A percentile compares a stretch with the other conserved stretches of the same genome.
phyloP scores from a whole-genome alignment of 208 protist species.

The Plasmodiophora brassicae region DNA sequence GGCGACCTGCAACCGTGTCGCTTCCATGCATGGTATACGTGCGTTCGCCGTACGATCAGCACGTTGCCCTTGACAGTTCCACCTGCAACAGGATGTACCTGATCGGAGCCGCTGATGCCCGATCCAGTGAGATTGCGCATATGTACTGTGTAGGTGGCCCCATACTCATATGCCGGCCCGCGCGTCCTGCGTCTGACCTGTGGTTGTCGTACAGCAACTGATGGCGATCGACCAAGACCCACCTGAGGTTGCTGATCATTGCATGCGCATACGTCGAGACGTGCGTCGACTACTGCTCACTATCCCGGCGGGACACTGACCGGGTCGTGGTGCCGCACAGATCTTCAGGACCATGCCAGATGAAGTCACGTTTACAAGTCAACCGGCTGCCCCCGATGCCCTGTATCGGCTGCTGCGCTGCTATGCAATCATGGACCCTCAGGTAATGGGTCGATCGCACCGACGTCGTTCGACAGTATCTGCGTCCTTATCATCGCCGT shows the following conservation, averaged over 20 bases:
- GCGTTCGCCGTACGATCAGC: background rate
- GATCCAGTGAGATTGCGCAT: background rate
- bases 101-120: background rate
- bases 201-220: slow-evolving; percentile 18
- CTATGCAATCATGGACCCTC: background rate
- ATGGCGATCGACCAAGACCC: background rate
- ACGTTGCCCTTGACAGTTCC: background rate
- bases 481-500: too few relatives aligned
- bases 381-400: background rate
- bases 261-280: background rate
- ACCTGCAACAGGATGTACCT: background rate
- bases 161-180: background rate
- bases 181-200: too few relatives aligned
- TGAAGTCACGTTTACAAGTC: background rate
- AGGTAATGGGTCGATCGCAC: background rate
- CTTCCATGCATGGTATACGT: too few relatives aligned
- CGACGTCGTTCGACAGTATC: background rate
- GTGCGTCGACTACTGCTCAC: background rate
- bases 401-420: background rate
- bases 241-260: background rate
- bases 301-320: background rate
- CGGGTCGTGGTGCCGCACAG: background rate
- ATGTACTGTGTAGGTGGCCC: background rate
- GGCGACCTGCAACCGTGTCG: background rate
- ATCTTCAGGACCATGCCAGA: background rate